These are phyloP conservation scores for Hagleromyces aurorensis DNA, from an alignment of 805 yeast genomes.

Conservation along the genomic window DNA sequence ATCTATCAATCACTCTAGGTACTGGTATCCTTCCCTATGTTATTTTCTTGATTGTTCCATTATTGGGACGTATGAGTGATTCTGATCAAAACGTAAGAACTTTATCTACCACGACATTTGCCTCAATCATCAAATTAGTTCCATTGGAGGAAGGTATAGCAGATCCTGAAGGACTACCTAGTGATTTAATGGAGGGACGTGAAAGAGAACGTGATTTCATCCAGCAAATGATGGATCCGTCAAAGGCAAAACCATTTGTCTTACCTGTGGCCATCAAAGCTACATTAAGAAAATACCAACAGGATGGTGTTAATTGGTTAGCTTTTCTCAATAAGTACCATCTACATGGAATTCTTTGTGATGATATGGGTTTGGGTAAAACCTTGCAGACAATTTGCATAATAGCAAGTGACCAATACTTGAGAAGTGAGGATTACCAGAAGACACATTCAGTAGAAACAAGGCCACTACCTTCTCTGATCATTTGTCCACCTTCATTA, in stretches of 20 bases:
- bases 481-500: conserved; percentile 93
- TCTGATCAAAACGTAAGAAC: conserved; percentile 80
- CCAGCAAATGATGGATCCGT: conserved; percentile 96
- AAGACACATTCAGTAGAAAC: conserved; percentile 55
- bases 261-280: conserved; percentile 91
- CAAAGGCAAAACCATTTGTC: conserved; percentile 78
- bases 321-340: conserved; percentile 92
- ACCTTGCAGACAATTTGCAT: conserved; percentile 96
- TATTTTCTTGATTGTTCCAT: conserved; percentile 91
- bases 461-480: conserved; percentile 71
- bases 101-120: conserved; percentile 92
- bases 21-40: conserved; percentile 85
- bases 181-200: conserved; percentile 74
- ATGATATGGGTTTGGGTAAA: conserved; percentile 98
- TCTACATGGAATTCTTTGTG: conserved; percentile 94
- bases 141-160: conserved; percentile 97
- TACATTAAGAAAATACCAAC: conserved; percentile 88
- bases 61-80: conserved; percentile 96
- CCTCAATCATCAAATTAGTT: conserved; percentile 87
- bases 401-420: conserved; percentile 89
- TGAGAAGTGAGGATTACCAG: conserved; percentile 62
- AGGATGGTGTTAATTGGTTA: conserved; percentile 97
- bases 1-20: conserved; percentile 79
- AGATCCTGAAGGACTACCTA: conserved; percentile 88
- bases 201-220: conserved; percentile 91